phyloP scores from a whole-genome alignment of 805 yeast species.

The Danielozyma ontarioensis region DNA sequence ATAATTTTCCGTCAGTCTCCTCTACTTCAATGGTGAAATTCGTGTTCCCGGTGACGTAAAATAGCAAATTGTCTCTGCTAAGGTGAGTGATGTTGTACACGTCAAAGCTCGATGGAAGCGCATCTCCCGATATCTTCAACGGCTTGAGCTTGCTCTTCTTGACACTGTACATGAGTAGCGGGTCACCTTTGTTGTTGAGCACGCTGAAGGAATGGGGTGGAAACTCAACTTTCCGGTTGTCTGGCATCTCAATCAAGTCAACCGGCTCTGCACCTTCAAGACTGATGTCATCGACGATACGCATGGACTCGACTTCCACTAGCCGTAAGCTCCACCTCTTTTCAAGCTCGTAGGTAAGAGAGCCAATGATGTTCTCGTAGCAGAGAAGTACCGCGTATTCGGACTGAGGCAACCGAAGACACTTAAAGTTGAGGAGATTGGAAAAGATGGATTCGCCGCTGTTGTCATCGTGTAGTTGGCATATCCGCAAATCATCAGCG shows the following conservation, averaged over 20 bases:
- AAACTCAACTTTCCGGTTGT: neutral
- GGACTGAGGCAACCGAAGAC: slow-evolving; percentile 6
- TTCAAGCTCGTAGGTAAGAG: slow-evolving; percentile 7
- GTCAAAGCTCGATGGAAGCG: neutral
- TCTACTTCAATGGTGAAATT: neutral
- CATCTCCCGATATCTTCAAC: neutral
- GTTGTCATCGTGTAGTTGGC: neutral
- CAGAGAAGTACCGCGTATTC: slow-evolving; percentile 11
- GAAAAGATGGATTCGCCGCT: slow-evolving; percentile 9
- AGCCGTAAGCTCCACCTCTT: slow-evolving; percentile 12
- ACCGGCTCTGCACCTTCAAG: slow-evolving; percentile 11
- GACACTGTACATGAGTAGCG: slow-evolving; percentile 3
- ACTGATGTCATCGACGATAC: slow-evolving; percentile 4
- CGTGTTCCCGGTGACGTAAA: neutral
- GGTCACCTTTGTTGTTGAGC: slow-evolving; percentile 2
- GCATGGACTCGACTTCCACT: slow-evolving; percentile 10
- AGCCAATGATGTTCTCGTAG: slow-evolving; percentile 9
- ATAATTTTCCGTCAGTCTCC: neutral
- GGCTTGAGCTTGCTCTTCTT: neutral
- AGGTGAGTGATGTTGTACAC: neutral
- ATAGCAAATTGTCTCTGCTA: neutral
- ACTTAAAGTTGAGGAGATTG: slow-evolving; percentile 12
- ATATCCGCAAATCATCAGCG: neutral
- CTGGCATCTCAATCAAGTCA: slow-evolving; percentile 11
- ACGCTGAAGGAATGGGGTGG: slow-evolving; percentile 9